These are phyloP conservation scores for Craterostigma plantagineum DNA, from an alignment of 257 asterid species.

Conservation along the genomic window DNA sequence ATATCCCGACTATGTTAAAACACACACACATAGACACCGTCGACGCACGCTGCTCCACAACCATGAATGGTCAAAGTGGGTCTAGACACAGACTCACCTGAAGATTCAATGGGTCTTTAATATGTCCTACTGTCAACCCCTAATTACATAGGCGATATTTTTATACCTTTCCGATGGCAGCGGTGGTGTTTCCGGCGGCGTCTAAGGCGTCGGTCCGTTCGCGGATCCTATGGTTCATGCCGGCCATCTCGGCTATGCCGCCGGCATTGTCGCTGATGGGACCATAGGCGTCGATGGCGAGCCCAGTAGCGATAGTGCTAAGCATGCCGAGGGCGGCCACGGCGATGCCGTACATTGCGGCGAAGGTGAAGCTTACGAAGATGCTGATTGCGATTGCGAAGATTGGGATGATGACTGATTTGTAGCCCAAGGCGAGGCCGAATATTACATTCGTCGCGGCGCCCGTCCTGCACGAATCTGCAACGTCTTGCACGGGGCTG, in stretches of 20 bases:
- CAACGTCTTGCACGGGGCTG: constrained; percentile 87
- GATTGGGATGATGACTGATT: constrained; percentile 85
- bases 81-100: too few relatives aligned
- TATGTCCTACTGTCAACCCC: too few relatives aligned
- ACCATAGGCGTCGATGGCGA: constrained; percentile 93
- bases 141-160: too few relatives aligned
- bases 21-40: too few relatives aligned
- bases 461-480: constrained; percentile 96
- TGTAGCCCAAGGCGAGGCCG: constrained; percentile 92
- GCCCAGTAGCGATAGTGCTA: constrained; percentile 88
- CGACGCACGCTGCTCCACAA: too few relatives aligned
- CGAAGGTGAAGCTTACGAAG: constrained; percentile 70
- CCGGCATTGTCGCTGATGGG: constrained; percentile 97
- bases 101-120: too few relatives aligned
- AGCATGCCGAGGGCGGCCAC: constrained; percentile 91
- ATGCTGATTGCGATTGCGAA: constrained; percentile 79
- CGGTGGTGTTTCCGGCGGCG: constrained; percentile 96
- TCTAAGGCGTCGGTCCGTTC: constrained; percentile 95
- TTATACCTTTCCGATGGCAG: constrained; percentile 98
- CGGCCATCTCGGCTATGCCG: constrained; percentile 98
- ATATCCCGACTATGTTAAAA: too few relatives aligned
- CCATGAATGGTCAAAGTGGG: too few relatives aligned
- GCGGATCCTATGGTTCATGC: constrained; percentile 86
- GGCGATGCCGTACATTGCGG: constrained; percentile 93
- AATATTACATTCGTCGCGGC: constrained; percentile 91